These are phyloP conservation scores for Blepharisma japonicum DNA, from an alignment of 73 alveolate species.

Conservation along the genomic window DNA sequence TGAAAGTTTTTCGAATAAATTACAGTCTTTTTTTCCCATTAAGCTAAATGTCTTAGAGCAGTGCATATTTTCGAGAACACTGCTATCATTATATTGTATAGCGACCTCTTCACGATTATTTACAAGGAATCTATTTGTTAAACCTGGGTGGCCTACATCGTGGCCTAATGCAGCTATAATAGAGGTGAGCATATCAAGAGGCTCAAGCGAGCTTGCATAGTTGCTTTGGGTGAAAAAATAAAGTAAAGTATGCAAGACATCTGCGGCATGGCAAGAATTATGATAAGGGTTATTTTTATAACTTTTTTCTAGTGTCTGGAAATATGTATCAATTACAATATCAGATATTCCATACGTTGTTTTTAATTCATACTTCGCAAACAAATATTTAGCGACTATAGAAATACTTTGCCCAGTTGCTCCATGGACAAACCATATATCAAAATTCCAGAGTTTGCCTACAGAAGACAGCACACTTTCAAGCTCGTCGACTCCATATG, in stretches of 20 bases:
- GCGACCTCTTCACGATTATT: background rate
- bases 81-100: conserved; percentile 11
- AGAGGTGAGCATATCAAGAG: background rate
- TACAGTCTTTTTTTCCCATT: conserved; percentile 19
- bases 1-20: background rate
- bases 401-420: conserved; percentile 22
- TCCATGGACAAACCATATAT: conserved; percentile 26
- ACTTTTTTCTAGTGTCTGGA: background rate
- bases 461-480: background rate
- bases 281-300: conserved; percentile 28
- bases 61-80: conserved; percentile 35
- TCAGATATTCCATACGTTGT: background rate
- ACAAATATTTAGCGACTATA: background rate
- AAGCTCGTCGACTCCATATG: conserved; percentile 8
- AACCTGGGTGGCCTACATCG: conserved; percentile 34
- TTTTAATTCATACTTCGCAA: background rate
- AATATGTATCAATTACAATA: background rate
- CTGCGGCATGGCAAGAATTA: conserved; percentile 32
- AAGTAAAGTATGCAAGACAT: conserved; percentile 28
- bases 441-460: conserved; percentile 32
- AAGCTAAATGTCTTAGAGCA: background rate
- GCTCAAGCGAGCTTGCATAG: background rate
- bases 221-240: background rate
- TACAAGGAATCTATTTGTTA: conserved; percentile 22
- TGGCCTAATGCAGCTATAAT: conserved; percentile 29